Base-by-base conservation (phyloP, 345 rosid genomes). In the Anacardium occidentale region DNA sequence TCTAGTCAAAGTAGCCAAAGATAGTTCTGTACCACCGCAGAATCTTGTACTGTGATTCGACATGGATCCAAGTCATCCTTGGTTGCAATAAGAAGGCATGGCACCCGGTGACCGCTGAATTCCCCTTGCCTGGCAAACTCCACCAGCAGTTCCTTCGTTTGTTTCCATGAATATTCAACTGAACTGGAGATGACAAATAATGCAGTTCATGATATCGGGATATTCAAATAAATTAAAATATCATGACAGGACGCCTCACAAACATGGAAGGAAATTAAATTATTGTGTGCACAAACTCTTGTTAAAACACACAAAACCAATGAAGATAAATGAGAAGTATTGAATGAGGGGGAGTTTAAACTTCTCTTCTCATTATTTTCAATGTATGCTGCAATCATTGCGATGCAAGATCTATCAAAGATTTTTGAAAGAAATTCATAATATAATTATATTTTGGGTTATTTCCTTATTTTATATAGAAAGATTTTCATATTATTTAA, bases 111-210 rank as follows among this genome's bases (percentile, higher is more conserved):
- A 24, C 90, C 88, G 40, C 83, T 88, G 60, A 80, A 86, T 83
- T 92, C 96, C 64, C 93, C 92, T 58, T 68, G 83, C 79, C 89
- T 87, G 34, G 92, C 88, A 53, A 88, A 80, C 75, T 87, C 96
- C 77, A 84, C 67, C 47, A 92, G 84, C 72, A 90, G 74, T 73
- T 92, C 93, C 62, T 82, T 86, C 54, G 93, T 72, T 77, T 78
- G 87, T 86, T 83, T 90, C 96, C 92, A 90, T 20, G 97, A 92
- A 79, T 80, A 82, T 69, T 85, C 87, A 77, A 87, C 90, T 47
- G 92, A 90, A 76, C 93, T 90, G 88, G 68, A 70, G 75, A 73
- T 24, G 67, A 65, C 54, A 83, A 64, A 20, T 26, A 29, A 62
- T 44, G 48, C 79, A 78, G 20, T 74, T 58, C 71, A 69, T 37